Conservation (phyloP, 371 early-diverging fungal species). For the Rhizomucor pusillus region DNA sequence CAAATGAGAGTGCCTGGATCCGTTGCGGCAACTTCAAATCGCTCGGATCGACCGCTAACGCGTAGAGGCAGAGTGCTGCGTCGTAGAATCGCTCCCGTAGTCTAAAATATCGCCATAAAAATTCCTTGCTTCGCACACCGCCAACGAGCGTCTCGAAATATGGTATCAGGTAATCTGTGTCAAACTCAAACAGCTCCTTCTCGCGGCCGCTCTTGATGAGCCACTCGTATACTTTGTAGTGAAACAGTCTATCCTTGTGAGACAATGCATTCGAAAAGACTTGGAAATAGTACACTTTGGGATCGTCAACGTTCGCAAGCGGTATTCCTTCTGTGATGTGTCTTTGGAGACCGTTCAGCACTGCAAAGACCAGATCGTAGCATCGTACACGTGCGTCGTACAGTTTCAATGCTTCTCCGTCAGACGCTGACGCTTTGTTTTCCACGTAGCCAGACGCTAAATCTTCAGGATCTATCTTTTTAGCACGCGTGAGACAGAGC, state of each 20-base stretch:
- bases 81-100: conserved; percentile 58
- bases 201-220: conserved; percentile 30
- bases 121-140: conserved; percentile 49
- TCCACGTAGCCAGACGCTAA: conserved; percentile 47
- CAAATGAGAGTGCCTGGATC: conserved; percentile 68
- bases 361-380: conserved; percentile 37
- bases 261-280: conserved; percentile 42
- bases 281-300: conserved; percentile 10
- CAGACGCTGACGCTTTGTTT: conserved; percentile 33
- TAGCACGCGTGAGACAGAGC: conserved; percentile 70
- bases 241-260: conserved; percentile 64
- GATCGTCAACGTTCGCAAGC: conserved; percentile 4
- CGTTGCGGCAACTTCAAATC: conserved; percentile 49
- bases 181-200: conserved; percentile 24
- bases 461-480: conserved; percentile 60
- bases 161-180: conserved; percentile 62
- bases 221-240: conserved; percentile 71
- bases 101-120: conserved; percentile 79
- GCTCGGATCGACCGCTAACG: conserved; percentile 47
- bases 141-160: conserved; percentile 59
- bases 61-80: conserved; percentile 64
- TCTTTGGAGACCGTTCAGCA: conserved; percentile 23
- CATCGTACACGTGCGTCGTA: conserved; percentile 42
- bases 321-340: neutral
- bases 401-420: conserved; percentile 20